phyloP scores from a whole-genome alignment of 2,329 filamentous ascomycete species.

The Hymenoscyphus infarciens region DNA sequence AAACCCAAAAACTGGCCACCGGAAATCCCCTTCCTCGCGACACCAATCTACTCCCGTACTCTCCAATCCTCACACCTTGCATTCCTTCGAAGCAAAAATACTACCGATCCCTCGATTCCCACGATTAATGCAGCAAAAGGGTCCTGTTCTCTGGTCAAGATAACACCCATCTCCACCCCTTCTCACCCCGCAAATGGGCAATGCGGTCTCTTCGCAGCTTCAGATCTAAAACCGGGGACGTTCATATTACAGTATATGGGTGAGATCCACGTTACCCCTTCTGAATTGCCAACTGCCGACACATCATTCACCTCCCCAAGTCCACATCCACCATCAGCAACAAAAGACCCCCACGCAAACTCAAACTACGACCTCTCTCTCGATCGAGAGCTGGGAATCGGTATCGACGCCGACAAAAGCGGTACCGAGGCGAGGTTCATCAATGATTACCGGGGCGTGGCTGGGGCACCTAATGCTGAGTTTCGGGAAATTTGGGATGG shows the following conservation, averaged over 20 bases:
- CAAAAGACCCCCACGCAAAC: slow-evolving; percentile 36
- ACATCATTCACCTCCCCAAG: neutral
- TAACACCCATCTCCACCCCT: slow-evolving; percentile 48
- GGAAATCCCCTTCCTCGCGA: slow-evolving; percentile 49
- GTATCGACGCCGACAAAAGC: slow-evolving; percentile 54
- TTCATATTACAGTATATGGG: slow-evolving; percentile 63
- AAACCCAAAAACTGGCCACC: slow-evolving; percentile 57
- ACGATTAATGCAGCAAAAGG: slow-evolving; percentile 35
- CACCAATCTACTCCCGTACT: slow-evolving; percentile 46
- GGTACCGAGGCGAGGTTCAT: slow-evolving; percentile 65
- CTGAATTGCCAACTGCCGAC: neutral
- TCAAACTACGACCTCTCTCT: slow-evolving; percentile 65
- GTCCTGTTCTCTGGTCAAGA: slow-evolving; percentile 49
- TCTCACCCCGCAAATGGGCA: slow-evolving; percentile 57
- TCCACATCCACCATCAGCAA: slow-evolving; percentile 9
- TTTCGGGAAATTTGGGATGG: slow-evolving; percentile 57
- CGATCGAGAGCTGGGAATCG: slow-evolving; percentile 52
- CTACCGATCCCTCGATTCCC: slow-evolving; percentile 27
- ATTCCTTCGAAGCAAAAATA: slow-evolving; percentile 22
- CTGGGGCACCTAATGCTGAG: slow-evolving; percentile 39
- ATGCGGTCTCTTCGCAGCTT: slow-evolving; percentile 56
- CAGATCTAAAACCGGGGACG: slow-evolving; percentile 48
- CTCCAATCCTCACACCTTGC: slow-evolving; percentile 22
- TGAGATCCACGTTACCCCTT: slow-evolving; percentile 46
- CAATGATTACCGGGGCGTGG: slow-evolving; percentile 63